Evolutionary conservation across 2,329 filamentous ascomycete genomes (phyloP).

Genomic region (Didymella exigua): DNA sequence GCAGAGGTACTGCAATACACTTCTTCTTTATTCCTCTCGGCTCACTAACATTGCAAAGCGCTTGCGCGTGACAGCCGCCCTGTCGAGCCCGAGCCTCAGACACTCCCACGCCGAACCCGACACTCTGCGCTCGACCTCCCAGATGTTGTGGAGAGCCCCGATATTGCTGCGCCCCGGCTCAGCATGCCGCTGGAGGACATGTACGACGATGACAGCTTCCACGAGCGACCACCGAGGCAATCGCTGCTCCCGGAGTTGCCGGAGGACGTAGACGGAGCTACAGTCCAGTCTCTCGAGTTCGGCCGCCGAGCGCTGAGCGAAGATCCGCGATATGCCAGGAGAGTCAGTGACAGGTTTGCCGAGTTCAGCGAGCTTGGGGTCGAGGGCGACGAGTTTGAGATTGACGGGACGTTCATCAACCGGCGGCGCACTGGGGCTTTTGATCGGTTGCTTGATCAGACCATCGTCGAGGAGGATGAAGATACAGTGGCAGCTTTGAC

Average conservation of each 20-base stretch:
- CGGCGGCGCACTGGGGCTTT: slow-evolving; percentile 26
- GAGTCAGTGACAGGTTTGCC: slow-evolving; percentile 59
- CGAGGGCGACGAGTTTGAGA: slow-evolving; percentile 44
- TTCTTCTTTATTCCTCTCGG: neutral
- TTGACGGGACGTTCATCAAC: slow-evolving; percentile 52
- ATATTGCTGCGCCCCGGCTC: slow-evolving; percentile 48
- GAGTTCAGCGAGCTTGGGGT: slow-evolving; percentile 50
- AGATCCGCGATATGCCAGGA: slow-evolving; percentile 50
- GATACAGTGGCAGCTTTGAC: slow-evolving; percentile 41
- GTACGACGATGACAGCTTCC: slow-evolving; percentile 52
- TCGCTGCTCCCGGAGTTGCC: slow-evolving; percentile 45
- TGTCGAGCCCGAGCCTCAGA: slow-evolving; percentile 55
- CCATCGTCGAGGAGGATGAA: slow-evolving; percentile 40
- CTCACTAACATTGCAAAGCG: slow-evolving; percentile 39
- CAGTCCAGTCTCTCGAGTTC: slow-evolving; percentile 58
- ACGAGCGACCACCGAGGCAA: slow-evolving; percentile 47
- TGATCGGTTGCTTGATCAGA: slow-evolving; percentile 48
- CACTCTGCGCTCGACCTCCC: slow-evolving; percentile 48
- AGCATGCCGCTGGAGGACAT: slow-evolving; percentile 51
- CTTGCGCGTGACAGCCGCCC: slow-evolving; percentile 57
- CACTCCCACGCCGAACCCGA: slow-evolving; percentile 32
- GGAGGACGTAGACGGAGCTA: slow-evolving; percentile 48
- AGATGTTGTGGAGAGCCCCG: slow-evolving; percentile 56
- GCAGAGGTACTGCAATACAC: slow-evolving; percentile 51
- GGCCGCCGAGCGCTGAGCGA: slow-evolving; percentile 48